Evolutionary conservation across 2,329 filamentous ascomycete genomes (phyloP).

Genomic region (Pyricularia grisea): DNA sequence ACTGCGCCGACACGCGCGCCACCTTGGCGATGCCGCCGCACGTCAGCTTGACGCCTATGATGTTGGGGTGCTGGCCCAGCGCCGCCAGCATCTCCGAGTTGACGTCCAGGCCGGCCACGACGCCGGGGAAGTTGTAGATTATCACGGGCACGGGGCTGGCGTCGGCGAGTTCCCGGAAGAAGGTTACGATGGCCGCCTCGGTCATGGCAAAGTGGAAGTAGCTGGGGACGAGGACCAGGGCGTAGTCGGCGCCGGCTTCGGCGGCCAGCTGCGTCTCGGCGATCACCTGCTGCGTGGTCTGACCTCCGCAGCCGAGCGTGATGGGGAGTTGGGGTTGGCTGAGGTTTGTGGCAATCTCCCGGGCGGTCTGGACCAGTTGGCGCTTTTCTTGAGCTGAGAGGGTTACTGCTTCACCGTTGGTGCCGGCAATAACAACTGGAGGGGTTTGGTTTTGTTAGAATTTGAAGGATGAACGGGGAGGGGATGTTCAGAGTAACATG

Average conservation of each 20-base stretch:
- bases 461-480: slow-evolving; percentile 6
- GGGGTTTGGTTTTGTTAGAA: slow-evolving; percentile 10
- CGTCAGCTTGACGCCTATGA: slow-evolving; percentile 63
- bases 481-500: slow-evolving; percentile 12
- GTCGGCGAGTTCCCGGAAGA: slow-evolving; percentile 54
- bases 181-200: slow-evolving; percentile 47
- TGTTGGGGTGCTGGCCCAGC: slow-evolving; percentile 48
- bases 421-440: slow-evolving; percentile 56
- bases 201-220: slow-evolving; percentile 61
- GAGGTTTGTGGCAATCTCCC: slow-evolving; percentile 45
- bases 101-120: slow-evolving; percentile 57
- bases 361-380: slow-evolving; percentile 50
- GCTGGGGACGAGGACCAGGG: slow-evolving; percentile 58
- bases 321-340: slow-evolving; percentile 50
- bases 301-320: slow-evolving; percentile 57
- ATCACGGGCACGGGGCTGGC: slow-evolving; percentile 52
- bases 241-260: slow-evolving; percentile 56
- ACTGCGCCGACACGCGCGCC: slow-evolving; percentile 38
- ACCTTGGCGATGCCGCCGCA: slow-evolving; percentile 65
- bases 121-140: slow-evolving; percentile 66
- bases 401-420: slow-evolving; percentile 66
- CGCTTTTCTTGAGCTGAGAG: slow-evolving; percentile 55
- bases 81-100: slow-evolving; percentile 54
- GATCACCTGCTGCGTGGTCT: slow-evolving; percentile 58
- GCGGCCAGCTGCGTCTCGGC: slow-evolving; percentile 53